Conservation (phyloP, 306 rosid genomes). For the Dicorynia guianensis region DNA sequence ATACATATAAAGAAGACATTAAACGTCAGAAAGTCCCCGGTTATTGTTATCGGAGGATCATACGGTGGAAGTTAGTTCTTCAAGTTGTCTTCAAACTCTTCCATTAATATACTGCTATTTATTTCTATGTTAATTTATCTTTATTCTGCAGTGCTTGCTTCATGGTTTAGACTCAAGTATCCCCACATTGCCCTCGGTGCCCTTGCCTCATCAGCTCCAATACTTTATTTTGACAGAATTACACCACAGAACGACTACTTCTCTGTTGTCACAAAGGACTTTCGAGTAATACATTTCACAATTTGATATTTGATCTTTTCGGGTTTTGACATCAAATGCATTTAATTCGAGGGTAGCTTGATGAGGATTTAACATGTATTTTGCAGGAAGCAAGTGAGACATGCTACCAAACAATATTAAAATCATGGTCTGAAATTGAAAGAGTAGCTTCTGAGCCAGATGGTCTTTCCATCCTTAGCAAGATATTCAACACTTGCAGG, state of each 20-base stretch:
- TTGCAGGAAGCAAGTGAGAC: constrained; percentile 69
- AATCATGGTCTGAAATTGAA: constrained; percentile 75
- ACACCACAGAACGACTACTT: constrained; percentile 61
- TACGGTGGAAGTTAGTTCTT: constrained; percentile 83
- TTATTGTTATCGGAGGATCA: constrained; percentile 82
- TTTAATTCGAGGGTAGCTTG: not conserved
- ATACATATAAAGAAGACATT: constrained; percentile 57
- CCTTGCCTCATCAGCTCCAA: constrained; percentile 85
- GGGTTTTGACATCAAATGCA: not conserved
- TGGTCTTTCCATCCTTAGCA: constrained; percentile 66
- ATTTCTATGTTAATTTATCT: not conserved
- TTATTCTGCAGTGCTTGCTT: constrained; percentile 70
- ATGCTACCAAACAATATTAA: constrained; percentile 62
- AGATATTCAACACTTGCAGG: constrained; percentile 65
- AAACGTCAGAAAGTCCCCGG: constrained; percentile 57
- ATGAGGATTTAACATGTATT: not conserved
- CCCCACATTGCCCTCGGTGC: constrained; percentile 83
- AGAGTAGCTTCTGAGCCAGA: constrained; percentile 47
- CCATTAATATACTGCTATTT: not conserved
- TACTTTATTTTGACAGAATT: constrained; percentile 69
- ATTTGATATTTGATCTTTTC: not conserved
- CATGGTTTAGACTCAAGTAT: constrained; percentile 91
- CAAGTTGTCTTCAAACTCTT: not conserved
- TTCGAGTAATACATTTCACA: constrained; percentile 50
- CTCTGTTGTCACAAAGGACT: constrained; percentile 62